phyloP scores from a whole-genome alignment of 352 stramenopile species.

The Globisporangium acanthophoron region DNA sequence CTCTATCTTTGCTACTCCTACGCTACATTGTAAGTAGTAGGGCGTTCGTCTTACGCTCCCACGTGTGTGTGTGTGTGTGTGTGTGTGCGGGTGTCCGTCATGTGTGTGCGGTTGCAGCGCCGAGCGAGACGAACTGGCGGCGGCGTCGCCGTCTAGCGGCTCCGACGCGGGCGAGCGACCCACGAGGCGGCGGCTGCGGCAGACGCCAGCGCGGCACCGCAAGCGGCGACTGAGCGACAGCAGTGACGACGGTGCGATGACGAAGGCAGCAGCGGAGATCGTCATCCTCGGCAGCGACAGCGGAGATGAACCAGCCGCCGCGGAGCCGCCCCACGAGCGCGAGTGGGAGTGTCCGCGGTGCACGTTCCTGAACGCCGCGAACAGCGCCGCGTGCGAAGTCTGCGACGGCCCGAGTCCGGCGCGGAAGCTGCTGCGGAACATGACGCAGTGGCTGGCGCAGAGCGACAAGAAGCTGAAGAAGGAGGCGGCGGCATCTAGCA shows the following conservation, averaged over 20 bases:
- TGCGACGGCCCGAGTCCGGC: slow-evolving; percentile 22
- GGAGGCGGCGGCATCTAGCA: too few relatives aligned
- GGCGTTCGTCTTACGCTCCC: neutral
- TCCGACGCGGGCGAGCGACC: neutral
- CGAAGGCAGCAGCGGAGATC: neutral
- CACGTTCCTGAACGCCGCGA: slow-evolving; percentile 41
- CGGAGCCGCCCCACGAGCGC: neutral
- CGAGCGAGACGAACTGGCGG: neutral
- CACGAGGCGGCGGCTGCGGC: slow-evolving; percentile 3
- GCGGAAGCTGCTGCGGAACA: slow-evolving; percentile 25
- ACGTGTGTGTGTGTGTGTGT: neutral
- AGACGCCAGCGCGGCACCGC: neutral
- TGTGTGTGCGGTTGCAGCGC: neutral
- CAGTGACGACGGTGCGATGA: neutral
- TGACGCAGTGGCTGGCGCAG: slow-evolving; percentile 33
- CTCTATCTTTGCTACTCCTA: neutral
- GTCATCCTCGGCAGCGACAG: slow-evolving; percentile 17
- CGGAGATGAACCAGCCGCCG: slow-evolving; percentile 14
- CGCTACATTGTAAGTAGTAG: too few relatives aligned
- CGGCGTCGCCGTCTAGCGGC: neutral
- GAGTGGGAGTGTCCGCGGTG: slow-evolving; percentile 39
- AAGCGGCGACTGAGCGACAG: slow-evolving; percentile 3
- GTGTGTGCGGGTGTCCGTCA: neutral
- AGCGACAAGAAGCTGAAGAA: slow-evolving; percentile 6
- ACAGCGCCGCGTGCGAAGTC: slow-evolving; percentile 26